Conservation (phyloP, 2,329 filamentous ascomycete species). For the Pseudogymnoascus sp. region DNA sequence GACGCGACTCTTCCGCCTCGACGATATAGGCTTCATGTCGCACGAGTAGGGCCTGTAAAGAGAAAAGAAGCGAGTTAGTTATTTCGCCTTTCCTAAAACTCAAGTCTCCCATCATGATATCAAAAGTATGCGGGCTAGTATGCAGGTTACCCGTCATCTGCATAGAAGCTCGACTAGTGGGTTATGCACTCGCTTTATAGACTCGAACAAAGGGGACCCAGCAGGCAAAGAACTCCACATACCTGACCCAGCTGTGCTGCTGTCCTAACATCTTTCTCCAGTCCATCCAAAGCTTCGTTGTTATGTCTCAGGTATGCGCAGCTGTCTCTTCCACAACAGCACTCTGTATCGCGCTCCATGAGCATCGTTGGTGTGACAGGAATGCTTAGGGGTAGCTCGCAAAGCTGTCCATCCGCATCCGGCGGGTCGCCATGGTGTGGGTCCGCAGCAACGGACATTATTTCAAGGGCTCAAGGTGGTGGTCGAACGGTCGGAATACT, state of each 20-base stretch:
- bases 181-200: constrained; percentile 5
- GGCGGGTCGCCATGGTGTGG: not conserved
- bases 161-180: not conserved
- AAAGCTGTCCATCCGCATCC: not conserved
- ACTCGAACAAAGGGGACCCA: not conserved
- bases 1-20: constrained; percentile 80
- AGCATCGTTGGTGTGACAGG: not conserved
- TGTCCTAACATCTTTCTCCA: constrained; percentile 81
- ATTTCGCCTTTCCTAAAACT: constrained; percentile 14
- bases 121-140: not conserved
- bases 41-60: constrained; percentile 76
- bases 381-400: not conserved
- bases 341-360: constrained; percentile 35
- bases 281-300: constrained; percentile 64
- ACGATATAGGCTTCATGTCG: constrained; percentile 93
- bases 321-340: constrained; percentile 78
- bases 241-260: constrained; percentile 90
- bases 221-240: constrained; percentile 37
- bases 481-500: not conserved
- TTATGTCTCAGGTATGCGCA: constrained; percentile 80
- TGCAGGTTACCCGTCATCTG: constrained; percentile 4
- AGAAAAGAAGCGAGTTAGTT: constrained; percentile 56
- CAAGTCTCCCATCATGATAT: not conserved
- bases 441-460: constrained; percentile 1
- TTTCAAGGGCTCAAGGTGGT: constrained; percentile 5